Evolutionary conservation across 2,329 filamentous ascomycete genomes (phyloP), one percentile per base, ranked within the genome.

Genomic region (Fusarium fujikuroi): DNA sequence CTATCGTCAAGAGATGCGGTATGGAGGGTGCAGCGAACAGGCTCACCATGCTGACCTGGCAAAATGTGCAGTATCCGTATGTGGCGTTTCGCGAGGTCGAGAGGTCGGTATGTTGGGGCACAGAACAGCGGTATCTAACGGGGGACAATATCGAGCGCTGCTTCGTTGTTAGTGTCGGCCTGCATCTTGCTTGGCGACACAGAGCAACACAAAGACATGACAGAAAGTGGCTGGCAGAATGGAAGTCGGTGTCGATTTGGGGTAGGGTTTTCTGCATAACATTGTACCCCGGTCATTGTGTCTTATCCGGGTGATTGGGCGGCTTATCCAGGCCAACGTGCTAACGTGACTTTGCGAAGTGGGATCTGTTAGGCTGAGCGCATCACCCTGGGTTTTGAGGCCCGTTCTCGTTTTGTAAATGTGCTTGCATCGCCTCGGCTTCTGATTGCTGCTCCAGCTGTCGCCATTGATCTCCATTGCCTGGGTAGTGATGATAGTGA

Each of bases 401-500:
- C 3, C 56, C 52, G 3, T 37, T 72, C 15, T 72, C 69, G 3
- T 65, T 72, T 30, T 58, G 63, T 7, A 63, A 19, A 10, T 68
- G 66, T 12, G 72, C 54, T 43, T 66, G 72, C 63, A 74, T 63
- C 8, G 72, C 72, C 28, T 74, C 72, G 15, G 72, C 72, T 37
- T 74, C 72, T 10, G 68, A 74, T 42, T 74, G 72, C 15, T 72
- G 68, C 11, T 74, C 72, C 15, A 74, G 21, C 15, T 74, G 72
- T 1, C 72, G 46, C 72, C 68, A 74, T 15, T 63, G 60, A 15
- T 74, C 72, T 18, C 58, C 64, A 5, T 47, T 69, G 5, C 57
- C 64, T 2, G 72, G 60, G n/a, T 69, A 50, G 19, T 74, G 72
- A 14, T 76, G 74, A n/a, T 76, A 76, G 3, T 76, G 74, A 4